Percentiles rank a stretch among this genome's conserved stretches.
These are phyloP conservation scores for Colletotrichum spaethianum DNA, from an alignment of 2,329 filamentous ascomycete species.

Conservation along the genomic window DNA sequence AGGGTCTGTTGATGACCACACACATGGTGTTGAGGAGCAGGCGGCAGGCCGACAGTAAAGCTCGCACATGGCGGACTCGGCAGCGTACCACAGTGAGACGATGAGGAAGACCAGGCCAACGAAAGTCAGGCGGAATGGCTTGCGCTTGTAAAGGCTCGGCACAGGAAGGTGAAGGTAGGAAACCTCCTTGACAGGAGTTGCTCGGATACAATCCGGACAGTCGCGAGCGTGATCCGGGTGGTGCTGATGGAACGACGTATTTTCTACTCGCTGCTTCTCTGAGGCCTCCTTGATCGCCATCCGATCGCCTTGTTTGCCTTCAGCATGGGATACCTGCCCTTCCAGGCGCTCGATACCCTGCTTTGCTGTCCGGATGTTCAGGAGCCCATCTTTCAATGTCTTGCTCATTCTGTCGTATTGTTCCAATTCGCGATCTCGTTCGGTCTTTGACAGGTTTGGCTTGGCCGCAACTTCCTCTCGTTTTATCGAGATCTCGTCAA, in stretches of 20 bases:
- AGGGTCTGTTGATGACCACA: slow-evolving; percentile 71
- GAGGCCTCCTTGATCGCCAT: slow-evolving; percentile 1
- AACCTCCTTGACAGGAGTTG: slow-evolving; percentile 24
- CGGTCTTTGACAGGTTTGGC: slow-evolving; percentile 40
- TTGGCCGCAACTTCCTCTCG: slow-evolving; percentile 35
- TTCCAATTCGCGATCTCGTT: slow-evolving; percentile 58
- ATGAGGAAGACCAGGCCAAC: slow-evolving; percentile 62
- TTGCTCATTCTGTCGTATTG: slow-evolving; percentile 66
- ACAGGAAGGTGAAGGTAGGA: slow-evolving; percentile 60
- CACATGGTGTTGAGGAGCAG: slow-evolving; percentile 63
- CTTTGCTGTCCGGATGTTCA: slow-evolving; percentile 68
- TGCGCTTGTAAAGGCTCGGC: slow-evolving; percentile 61
- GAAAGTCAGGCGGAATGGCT: slow-evolving; percentile 62
- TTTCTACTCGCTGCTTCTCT: slow-evolving; percentile 31
- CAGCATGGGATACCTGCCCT: slow-evolving; percentile 61
- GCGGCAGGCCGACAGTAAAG: slow-evolving; percentile 68
- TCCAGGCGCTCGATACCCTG: slow-evolving; percentile 72
- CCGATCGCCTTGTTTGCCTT: slow-evolving; percentile 45
- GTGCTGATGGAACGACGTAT: slow-evolving; percentile 3
- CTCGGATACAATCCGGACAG: slow-evolving; percentile 6
- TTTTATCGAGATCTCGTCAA: slow-evolving; percentile 42
- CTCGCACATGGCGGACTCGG: slow-evolving; percentile 68
- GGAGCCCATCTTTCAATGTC: slow-evolving; percentile 64
- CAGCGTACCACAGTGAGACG: slow-evolving; percentile 65
- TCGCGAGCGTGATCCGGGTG: slow-evolving; percentile 13